Percentiles rank a stretch among this genome's conserved stretches.
phyloP scores from a whole-genome alignment of 805 yeast species.

The Metschnikowia colocasiae region DNA sequence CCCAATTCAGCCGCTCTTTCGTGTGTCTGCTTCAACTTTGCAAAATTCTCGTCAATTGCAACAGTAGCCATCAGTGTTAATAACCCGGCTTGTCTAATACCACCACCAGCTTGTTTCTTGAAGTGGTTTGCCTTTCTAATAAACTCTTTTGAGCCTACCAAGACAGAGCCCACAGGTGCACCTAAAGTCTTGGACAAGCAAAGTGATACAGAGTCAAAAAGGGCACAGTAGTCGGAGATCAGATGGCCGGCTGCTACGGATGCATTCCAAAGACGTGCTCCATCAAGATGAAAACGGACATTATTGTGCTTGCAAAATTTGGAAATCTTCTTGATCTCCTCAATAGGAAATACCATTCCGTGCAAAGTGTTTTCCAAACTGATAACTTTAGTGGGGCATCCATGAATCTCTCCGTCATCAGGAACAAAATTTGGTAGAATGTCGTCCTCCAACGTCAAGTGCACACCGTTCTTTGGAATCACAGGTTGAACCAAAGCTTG shows the following conservation, averaged over 20 bases:
- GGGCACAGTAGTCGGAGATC: constrained; percentile 36
- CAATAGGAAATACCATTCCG: constrained; percentile 40
- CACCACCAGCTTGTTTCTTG: constrained; percentile 44
- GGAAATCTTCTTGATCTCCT: constrained; percentile 36
- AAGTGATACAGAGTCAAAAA: constrained; percentile 41
- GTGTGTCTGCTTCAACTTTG: constrained; percentile 31
- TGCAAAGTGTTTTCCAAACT: constrained; percentile 43
- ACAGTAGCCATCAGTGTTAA: constrained; percentile 39
- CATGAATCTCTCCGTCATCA: constrained; percentile 44
- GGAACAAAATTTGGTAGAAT: constrained; percentile 35
- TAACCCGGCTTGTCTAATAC: constrained; percentile 41
- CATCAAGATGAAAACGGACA: constrained; percentile 39
- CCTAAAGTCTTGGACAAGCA: constrained; percentile 43
- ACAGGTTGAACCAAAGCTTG: constrained; percentile 43
- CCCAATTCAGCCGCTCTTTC: constrained; percentile 35
- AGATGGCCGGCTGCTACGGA: constrained; percentile 37
- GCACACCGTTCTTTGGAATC: constrained; percentile 30
- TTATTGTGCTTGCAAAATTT: constrained; percentile 31
- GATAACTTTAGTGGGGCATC: constrained; percentile 43
- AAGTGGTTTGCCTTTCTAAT: constrained; percentile 43
- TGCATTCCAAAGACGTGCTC: constrained; percentile 45
- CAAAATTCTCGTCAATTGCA: constrained; percentile 39
- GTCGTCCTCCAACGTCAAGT: constrained; percentile 38
- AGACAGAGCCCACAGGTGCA: constrained; percentile 43
- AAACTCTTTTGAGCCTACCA: constrained; percentile 31